These are phyloP conservation scores for Silene latifolia DNA, from an alignment of 148 eudicot genomes.

Conservation along the genomic window DNA sequence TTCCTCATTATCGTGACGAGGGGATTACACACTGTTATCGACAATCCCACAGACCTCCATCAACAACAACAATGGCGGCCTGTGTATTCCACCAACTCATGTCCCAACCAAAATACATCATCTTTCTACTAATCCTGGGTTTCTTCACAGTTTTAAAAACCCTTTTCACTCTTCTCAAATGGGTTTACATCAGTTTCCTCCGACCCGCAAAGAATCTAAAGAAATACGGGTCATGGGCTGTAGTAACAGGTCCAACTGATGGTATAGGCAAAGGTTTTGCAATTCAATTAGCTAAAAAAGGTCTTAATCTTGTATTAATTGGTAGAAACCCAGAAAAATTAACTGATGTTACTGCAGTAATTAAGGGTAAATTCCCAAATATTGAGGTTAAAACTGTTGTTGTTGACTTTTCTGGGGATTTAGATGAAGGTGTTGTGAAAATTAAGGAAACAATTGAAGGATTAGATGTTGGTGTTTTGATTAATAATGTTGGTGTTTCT, in stretches of 20 bases:
- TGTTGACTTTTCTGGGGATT: constrained; percentile 46
- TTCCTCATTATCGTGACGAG: too few relatives aligned
- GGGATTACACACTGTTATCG: too few relatives aligned
- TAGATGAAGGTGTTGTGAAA: constrained; percentile 32
- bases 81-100: constrained; percentile 40
- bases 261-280: constrained; percentile 93
- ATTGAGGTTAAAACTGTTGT: constrained; percentile 33
- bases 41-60: not conserved
- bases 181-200: constrained; percentile 72
- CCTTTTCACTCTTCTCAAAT: constrained; percentile 44
- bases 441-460: constrained; percentile 24
- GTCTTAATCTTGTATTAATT: constrained; percentile 66
- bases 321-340: constrained; percentile 82
- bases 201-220: constrained; percentile 73
- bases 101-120: constrained; percentile 61
- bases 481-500: constrained; percentile 54
- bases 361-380: constrained; percentile 34
- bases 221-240: constrained; percentile 96
- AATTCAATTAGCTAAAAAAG: constrained; percentile 72
- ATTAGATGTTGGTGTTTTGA: constrained; percentile 39
- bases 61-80: constrained; percentile 32
- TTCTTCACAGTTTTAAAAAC: constrained; percentile 33
- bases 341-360: constrained; percentile 50
- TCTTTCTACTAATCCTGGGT: constrained; percentile 42
- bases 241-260: constrained; percentile 89